Evolutionary conservation across 306 rosid species (phyloP), one percentile per base, ranked within the genome.

Genomic region (Acacia crassicarpa): DNA sequence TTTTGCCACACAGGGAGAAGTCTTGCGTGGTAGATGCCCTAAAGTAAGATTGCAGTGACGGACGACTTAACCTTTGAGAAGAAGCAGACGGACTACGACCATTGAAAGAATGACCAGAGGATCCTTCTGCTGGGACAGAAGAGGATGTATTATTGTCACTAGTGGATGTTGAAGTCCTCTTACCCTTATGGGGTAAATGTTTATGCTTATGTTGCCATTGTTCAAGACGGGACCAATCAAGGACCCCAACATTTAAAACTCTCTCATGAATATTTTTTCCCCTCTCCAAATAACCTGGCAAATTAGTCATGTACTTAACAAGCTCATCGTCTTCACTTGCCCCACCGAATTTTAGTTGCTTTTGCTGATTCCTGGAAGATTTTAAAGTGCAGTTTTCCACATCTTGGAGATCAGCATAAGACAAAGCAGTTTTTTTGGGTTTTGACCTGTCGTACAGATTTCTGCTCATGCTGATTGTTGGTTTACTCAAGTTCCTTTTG

Each of bases 161-260:
- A 70, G 90, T 77, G 58, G 93, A 85, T 10, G 89, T 74, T 2
- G 86, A 89, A 82, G 74, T 80, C 83, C 77, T 70, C 84, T 83
- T 81, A 86, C 75, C 81, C 81, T 78, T 84, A 51, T 77, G 66
- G 32, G 90, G 86, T 75, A 83, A 40, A 71, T 84, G 90, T 77
- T 86, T 89, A 40, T 90, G 89, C 58, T 87, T 72, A 25, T 78
- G 51, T 78, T 85, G 90, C 98, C 99, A 95, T 82, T 89, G 88
- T 81, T 95, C 92, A 51, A 95, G 89, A 70, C 81, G 91, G 25
- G 88, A 78, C 99, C 99, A 95, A 82, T 95, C 94, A 86, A 95
- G 98, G 80, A 95, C 99, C 78, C 99, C 99, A 30, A 95, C 94
- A 81, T 91, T 95, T 70, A 93, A 87, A 80, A 74, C 90, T 80